Percentiles rank a stretch among this genome's conserved stretches.
Conservation (phyloP, 2,329 filamentous ascomycete genomes). For the Fusarium equiseti region DNA sequence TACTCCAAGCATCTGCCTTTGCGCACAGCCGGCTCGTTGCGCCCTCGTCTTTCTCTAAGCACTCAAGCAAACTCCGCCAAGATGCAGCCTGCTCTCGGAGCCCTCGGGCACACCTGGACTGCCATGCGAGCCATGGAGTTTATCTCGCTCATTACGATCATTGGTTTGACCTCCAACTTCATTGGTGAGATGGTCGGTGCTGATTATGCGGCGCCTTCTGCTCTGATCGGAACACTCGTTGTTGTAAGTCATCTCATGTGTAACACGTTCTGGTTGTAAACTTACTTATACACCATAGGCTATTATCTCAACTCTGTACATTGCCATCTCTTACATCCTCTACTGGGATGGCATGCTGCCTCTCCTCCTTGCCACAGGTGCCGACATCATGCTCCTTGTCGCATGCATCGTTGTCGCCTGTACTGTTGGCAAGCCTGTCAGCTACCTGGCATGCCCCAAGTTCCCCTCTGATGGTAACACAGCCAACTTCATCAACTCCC, state of each 20-base stretch:
- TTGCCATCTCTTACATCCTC: constrained; percentile 82
- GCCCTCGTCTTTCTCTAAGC: constrained; percentile 59
- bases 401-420: constrained; percentile 83
- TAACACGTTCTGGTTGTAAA: background rate
- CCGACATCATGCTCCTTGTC: constrained; percentile 78
- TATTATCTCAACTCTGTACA: constrained; percentile 83
- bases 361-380: constrained; percentile 73
- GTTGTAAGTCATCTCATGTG: constrained; percentile 71
- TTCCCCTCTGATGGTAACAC: constrained; percentile 59
- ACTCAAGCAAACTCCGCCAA: constrained; percentile 51
- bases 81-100: constrained; percentile 71
- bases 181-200: constrained; percentile 78
- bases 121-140: constrained; percentile 77
- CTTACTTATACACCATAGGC: constrained; percentile 64
- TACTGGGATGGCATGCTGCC: constrained; percentile 82
- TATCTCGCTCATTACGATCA: constrained; percentile 78
- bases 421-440: constrained; percentile 83
- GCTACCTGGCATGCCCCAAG: constrained; percentile 77
- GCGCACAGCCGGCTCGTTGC: constrained; percentile 55
- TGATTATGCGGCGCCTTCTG: constrained; percentile 74
- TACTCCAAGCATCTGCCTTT: constrained; percentile 58
- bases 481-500: constrained; percentile 59
- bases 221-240: constrained; percentile 81
- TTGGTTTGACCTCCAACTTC: constrained; percentile 86
- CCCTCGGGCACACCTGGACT: constrained; percentile 83